A percentile compares a stretch with the other conserved stretches of the same genome.
Conservation (phyloP, 768 basidiomycete species). For the Naganishia onofrii region DNA sequence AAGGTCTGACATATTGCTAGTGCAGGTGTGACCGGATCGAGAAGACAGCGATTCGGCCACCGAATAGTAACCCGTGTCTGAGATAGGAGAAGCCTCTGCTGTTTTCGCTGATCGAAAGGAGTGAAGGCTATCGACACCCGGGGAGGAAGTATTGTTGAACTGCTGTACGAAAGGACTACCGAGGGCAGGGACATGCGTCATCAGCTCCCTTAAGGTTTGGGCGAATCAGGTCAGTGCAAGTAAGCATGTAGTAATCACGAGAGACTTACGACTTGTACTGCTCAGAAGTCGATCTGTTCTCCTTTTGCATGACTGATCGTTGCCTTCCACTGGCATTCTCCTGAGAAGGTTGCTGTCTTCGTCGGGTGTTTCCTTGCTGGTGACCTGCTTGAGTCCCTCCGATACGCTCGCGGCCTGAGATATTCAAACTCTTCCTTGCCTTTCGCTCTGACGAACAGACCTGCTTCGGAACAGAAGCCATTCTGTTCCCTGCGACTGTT, state of each 20-base stretch:
- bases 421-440: not conserved
- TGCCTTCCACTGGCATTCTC: not conserved
- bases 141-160: not conserved
- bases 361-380: not conserved
- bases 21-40: not conserved
- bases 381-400: not conserved
- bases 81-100: not conserved
- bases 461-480: not conserved
- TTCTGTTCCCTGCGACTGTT: not conserved
- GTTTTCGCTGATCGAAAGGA: not conserved
- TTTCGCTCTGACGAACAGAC: not conserved
- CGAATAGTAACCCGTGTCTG: slow-evolving; percentile 2
- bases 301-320: not conserved
- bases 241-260: too few species aligned
- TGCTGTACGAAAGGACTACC: not conserved
- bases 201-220: not conserved
- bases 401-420: not conserved
- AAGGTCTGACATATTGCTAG: slow-evolving; percentile 9
- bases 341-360: not conserved
- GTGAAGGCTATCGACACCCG: not conserved
- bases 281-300: not conserved
- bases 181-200: not conserved
- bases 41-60: not conserved
- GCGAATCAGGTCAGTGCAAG: not conserved
- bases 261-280: not conserved